Conservation (phyloP, 2,329 filamentous ascomycete species). For the Lachnellula arida region DNA sequence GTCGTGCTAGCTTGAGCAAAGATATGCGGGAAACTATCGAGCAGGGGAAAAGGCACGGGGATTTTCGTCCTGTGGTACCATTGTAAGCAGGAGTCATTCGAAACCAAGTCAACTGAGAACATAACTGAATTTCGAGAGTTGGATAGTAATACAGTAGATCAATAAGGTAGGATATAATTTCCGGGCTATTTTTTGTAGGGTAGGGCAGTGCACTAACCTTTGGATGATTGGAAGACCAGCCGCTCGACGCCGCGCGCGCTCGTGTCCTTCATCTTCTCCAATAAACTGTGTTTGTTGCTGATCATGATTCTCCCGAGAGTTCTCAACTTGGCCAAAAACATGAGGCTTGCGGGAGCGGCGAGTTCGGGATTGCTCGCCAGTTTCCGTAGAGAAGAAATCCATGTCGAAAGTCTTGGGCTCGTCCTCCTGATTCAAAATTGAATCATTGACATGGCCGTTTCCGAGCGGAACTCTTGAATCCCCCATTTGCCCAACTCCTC, state of each 20-base stretch:
- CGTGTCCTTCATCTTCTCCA: slow-evolving; percentile 28
- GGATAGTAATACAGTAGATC: neutral
- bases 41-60: slow-evolving; percentile 63
- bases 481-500: slow-evolving; percentile 7
- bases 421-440: slow-evolving; percentile 26
- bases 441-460: slow-evolving; percentile 17
- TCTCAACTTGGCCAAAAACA: slow-evolving; percentile 36
- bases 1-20: slow-evolving; percentile 46
- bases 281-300: slow-evolving; percentile 13
- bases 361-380: slow-evolving; percentile 25
- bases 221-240: slow-evolving; percentile 30
- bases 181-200: neutral
- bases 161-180: neutral
- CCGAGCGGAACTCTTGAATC: slow-evolving; percentile 16
- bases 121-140: neutral
- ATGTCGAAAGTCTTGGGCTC: slow-evolving; percentile 33
- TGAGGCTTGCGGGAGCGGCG: slow-evolving; percentile 26
- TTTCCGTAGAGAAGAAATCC: slow-evolving; percentile 31
- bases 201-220: slow-evolving; percentile 25
- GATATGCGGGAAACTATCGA: slow-evolving; percentile 80
- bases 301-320: slow-evolving; percentile 27
- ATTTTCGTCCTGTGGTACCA: slow-evolving; percentile 34
- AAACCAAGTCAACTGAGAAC: neutral
- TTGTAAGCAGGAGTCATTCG: slow-evolving; percentile 12
- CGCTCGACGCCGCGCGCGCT: slow-evolving; percentile 30